Evolutionary conservation across 2,329 filamentous ascomycete genomes (phyloP), one percentile per base, ranked within the genome.

Genomic region (Pleoardoris graminearum): DNA sequence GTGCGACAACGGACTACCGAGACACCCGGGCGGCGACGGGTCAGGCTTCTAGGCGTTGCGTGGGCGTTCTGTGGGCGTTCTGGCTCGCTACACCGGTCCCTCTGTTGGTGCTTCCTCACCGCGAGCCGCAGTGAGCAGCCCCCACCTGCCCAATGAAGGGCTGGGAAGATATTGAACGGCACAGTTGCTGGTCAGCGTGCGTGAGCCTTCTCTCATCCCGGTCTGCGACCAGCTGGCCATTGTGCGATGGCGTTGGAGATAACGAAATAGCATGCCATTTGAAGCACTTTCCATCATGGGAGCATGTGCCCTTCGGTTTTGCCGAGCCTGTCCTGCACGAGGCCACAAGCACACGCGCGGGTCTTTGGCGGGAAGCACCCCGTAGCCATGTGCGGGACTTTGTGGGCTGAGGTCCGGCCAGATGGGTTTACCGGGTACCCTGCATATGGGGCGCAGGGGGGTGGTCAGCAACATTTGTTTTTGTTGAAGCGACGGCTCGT

Each of bases 351-450:
- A 10, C 11, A 19, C 8, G n/a, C 17, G 41, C n/a, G 16, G 14
- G n/a, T 11, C 17, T 16, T 23, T 29, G 30, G 27, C 27, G 16
- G 25, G 41, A 36, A 3, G 25, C n/a, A 14, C 21, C 30, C 19
- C 42, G 41, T 23, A 7, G 44, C 3, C 17, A 8, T 35, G 16
- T 17, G 43, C 27, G 32, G 43, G 10, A 14, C 22, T 45, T 17
- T 19, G 27, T 14, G 17, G 33, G 42, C 29, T 29, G 42, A 46
- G 44, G n/a, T n/a, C n/a, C n/a, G n/a, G n/a, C n/a, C n/a, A 61
- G 51, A 60, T 57, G 59, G 60, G 60, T 56, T n/a, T n/a, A n/a
- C n/a, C n/a, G n/a, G n/a, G n/a, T n/a, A n/a, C 66, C 67, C 66
- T 70, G 66, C 67, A 70, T 70, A 50, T 49, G 53, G 45, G 22